phyloP scores from a whole-genome alignment of 1,284 basidiomycete species.

The Rhodotorula mucilaginosa region DNA sequence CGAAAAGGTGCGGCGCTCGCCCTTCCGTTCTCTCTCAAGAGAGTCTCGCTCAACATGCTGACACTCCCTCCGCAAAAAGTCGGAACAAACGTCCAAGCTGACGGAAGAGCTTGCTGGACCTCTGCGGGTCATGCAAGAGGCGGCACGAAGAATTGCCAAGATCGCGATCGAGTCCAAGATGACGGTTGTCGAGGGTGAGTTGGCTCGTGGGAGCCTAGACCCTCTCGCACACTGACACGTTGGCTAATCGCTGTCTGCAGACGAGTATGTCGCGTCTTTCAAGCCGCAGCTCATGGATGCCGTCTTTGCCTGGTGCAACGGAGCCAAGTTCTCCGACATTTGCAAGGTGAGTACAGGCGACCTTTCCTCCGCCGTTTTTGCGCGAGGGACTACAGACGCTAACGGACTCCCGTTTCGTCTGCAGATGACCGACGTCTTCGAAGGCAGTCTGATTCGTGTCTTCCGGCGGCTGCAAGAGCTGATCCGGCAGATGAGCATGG shows the following conservation, averaged over 20 bases:
- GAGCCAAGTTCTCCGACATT: slow-evolving; percentile 92
- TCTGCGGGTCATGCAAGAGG: slow-evolving; percentile 89
- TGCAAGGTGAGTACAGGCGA: slow-evolving; percentile 68
- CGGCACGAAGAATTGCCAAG: slow-evolving; percentile 89
- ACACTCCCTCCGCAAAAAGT: slow-evolving; percentile 55
- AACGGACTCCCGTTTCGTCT: not conserved
- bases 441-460: slow-evolving; percentile 89
- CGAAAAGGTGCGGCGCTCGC: slow-evolving; percentile 70
- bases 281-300: slow-evolving; percentile 98
- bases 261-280: slow-evolving; percentile 93
- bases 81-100: slow-evolving; percentile 78
- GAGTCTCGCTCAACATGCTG: not conserved
- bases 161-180: slow-evolving; percentile 92
- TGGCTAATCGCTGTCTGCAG: slow-evolving; percentile 5
- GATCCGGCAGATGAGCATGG: slow-evolving; percentile 89
- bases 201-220: too few relatives aligned
- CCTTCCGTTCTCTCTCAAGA: not conserved
- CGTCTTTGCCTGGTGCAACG: slow-evolving; percentile 95
- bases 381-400: too few relatives aligned
- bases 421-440: slow-evolving; percentile 91
- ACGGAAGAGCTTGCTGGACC: slow-evolving; percentile 91
- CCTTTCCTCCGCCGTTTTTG: not conserved
- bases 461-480: slow-evolving; percentile 92
- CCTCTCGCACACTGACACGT: too few relatives aligned
- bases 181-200: slow-evolving; percentile 67